These are phyloP conservation scores for Trichoderma sp. DNA, from an alignment of 2,329 filamentous ascomycete genomes.

Conservation along the genomic window DNA sequence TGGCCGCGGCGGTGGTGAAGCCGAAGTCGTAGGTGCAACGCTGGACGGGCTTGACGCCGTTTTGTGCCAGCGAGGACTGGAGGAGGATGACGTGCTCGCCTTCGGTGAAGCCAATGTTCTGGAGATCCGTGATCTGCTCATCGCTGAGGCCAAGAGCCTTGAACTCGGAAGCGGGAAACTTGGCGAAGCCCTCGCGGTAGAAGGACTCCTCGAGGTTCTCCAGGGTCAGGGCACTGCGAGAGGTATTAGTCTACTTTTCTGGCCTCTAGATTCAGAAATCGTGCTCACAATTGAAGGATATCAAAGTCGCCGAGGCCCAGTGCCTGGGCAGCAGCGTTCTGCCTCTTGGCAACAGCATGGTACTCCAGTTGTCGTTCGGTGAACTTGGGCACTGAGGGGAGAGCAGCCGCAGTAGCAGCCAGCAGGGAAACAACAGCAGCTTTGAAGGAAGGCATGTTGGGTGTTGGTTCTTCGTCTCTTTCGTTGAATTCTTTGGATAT, in stretches of 20 bases:
- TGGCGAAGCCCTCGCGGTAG: conserved; percentile 70
- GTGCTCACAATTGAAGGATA: conserved; percentile 60
- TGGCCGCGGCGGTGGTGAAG: conserved; percentile 64
- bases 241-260: background rate
- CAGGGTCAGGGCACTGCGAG: conserved; percentile 62
- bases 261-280: too few species aligned
- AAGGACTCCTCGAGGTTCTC: conserved; percentile 75
- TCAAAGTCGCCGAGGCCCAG: conserved; percentile 55
- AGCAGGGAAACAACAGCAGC: conserved; percentile 49
- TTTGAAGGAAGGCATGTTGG: conserved; percentile 46
- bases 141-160: conserved; percentile 47
- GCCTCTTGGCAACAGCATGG: conserved; percentile 52
- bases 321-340: conserved; percentile 52
- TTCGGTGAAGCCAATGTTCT: conserved; percentile 65
- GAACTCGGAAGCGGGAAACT: conserved; percentile 68
- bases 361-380: conserved; percentile 50
- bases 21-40: conserved; percentile 74
- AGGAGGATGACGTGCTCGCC: conserved; percentile 47
- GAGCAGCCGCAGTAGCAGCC: conserved; percentile 49
- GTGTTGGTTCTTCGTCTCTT: conserved; percentile 28
- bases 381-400: conserved; percentile 51
- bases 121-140: conserved; percentile 51
- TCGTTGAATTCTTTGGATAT: background rate
- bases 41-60: conserved; percentile 65
- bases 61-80: conserved; percentile 61